phyloP scores from a whole-genome alignment of 1,284 basidiomycete species.

The Malassezia japonica region DNA sequence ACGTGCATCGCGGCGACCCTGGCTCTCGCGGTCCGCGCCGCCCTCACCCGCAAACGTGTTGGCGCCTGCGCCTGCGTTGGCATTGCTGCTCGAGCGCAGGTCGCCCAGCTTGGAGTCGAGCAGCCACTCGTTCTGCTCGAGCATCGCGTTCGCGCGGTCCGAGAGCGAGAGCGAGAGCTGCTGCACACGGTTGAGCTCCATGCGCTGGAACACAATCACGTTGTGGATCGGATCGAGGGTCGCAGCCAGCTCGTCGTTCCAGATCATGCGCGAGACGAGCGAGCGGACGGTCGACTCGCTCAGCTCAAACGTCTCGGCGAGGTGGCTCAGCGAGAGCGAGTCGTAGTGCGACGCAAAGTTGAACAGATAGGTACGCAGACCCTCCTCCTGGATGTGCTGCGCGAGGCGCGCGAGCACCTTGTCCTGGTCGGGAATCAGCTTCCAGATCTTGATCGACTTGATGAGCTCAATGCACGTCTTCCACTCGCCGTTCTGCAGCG shows the following conservation, averaged over 20 bases:
- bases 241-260: conserved; percentile 88
- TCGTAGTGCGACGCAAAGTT: conserved; percentile 94
- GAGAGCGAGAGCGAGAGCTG: conserved; percentile 55
- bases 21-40: conserved; percentile 24
- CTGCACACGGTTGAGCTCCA: conserved; percentile 59
- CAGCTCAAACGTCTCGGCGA: conserved; percentile 79
- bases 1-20: conserved; percentile 26
- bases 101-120: conserved; percentile 74
- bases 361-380: conserved; percentile 90
- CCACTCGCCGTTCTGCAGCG: conserved; percentile 93
- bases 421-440: conserved; percentile 73
- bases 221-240: conserved; percentile 80
- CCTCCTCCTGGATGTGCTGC: conserved; percentile 96
- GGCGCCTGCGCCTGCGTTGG: conserved; percentile 19
- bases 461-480: conserved; percentile 85
- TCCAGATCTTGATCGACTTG: conserved; percentile 95
- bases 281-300: conserved; percentile 72
- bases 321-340: conserved; percentile 73
- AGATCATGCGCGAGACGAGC: conserved; percentile 96
- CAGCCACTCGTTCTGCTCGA: conserved; percentile 94
- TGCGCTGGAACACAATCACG: conserved; percentile 75
- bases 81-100: neutral
- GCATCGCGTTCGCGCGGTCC: conserved; percentile 73
- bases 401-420: conserved; percentile 90
- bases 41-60: conserved; percentile 20